phyloP scores from a whole-genome alignment of 2,329 filamentous ascomycete species.

The Colletotrichum neosansevieriae region DNA sequence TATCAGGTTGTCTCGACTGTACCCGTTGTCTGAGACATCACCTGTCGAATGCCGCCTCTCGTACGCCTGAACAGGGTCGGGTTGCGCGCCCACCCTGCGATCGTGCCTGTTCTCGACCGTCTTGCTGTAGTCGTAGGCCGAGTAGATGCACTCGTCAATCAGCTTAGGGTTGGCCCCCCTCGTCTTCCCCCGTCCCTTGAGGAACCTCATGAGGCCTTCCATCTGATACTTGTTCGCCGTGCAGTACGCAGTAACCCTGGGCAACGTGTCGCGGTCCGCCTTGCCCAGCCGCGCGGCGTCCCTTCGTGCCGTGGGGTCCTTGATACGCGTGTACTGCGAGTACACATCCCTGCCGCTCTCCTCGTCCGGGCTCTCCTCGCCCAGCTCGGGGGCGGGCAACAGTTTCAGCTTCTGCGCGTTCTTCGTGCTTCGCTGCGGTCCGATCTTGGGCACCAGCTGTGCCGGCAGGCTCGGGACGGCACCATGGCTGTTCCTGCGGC shows the following conservation, averaged over 20 bases:
- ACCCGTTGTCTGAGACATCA: slow-evolving; percentile 69
- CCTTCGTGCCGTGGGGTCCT: slow-evolving; percentile 91
- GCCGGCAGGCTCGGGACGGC: slow-evolving; percentile 52
- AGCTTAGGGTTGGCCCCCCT: slow-evolving; percentile 88
- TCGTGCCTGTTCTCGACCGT: slow-evolving; percentile 52
- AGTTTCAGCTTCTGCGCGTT: slow-evolving; percentile 97
- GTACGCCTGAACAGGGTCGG: slow-evolving; percentile 58
- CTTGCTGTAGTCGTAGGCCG: slow-evolving; percentile 85
- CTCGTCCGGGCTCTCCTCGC: slow-evolving; percentile 81
- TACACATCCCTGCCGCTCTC: slow-evolving; percentile 97
- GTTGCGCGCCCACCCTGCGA: slow-evolving; percentile 42
- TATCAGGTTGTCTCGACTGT: slow-evolving; percentile 72
- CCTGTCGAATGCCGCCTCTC: slow-evolving; percentile 83
- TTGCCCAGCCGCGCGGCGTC: slow-evolving; percentile 95
- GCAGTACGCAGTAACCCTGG: slow-evolving; percentile 95
- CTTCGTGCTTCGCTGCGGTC: slow-evolving; percentile 93
- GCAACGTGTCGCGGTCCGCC: slow-evolving; percentile 87
- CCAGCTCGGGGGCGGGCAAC: slow-evolving; percentile 89
- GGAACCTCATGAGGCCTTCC: slow-evolving; percentile 88
- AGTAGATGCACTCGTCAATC: slow-evolving; percentile 98
- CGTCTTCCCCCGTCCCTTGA: slow-evolving; percentile 85
- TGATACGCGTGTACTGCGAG: slow-evolving; percentile 97
- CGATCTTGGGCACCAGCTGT: slow-evolving; percentile 75
- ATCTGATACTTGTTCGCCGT: slow-evolving; percentile 93
- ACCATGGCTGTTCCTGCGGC: slow-evolving; percentile 86